These are phyloP conservation scores for Blastomyces percursus DNA, from an alignment of 2,329 filamentous ascomycete genomes.

Conservation along the genomic window DNA sequence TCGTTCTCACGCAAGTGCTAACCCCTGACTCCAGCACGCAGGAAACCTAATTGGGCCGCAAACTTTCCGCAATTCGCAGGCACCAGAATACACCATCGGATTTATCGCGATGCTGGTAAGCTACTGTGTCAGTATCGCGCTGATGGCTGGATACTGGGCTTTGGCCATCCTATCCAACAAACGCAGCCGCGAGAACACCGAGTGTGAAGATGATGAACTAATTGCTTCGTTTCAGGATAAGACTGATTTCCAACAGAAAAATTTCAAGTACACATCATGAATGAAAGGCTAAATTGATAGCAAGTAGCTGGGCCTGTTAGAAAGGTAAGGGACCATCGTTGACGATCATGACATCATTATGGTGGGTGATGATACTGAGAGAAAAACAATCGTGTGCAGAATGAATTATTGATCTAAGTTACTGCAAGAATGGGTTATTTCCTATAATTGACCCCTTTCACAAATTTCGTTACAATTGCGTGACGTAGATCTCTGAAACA, in stretches of 20 bases:
- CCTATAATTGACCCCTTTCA: not conserved
- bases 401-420: not conserved
- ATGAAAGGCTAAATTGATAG: not conserved
- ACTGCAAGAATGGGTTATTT: not conserved
- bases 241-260: constrained; percentile 20
- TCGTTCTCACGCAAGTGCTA: not conserved
- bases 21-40: not conserved
- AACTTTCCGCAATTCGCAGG: constrained; percentile 31
- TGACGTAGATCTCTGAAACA: no score
- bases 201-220: constrained; percentile 8
- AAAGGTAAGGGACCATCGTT: not conserved
- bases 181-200: constrained; percentile 7
- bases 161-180: constrained; percentile 17
- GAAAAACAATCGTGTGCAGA: not conserved
- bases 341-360: not conserved
- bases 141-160: constrained; percentile 25
- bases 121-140: constrained; percentile 25
- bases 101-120: constrained; percentile 29
- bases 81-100: constrained; percentile 30
- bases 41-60: constrained; percentile 36
- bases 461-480: no score
- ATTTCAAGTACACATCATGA: constrained; percentile 21
- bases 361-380: not conserved
- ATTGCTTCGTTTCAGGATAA: constrained; percentile 16
- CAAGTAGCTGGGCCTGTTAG: not conserved